Evolutionary conservation across 306 rosid species (phyloP).

Genomic region (Ammopiptanthus mongolicus): DNA sequence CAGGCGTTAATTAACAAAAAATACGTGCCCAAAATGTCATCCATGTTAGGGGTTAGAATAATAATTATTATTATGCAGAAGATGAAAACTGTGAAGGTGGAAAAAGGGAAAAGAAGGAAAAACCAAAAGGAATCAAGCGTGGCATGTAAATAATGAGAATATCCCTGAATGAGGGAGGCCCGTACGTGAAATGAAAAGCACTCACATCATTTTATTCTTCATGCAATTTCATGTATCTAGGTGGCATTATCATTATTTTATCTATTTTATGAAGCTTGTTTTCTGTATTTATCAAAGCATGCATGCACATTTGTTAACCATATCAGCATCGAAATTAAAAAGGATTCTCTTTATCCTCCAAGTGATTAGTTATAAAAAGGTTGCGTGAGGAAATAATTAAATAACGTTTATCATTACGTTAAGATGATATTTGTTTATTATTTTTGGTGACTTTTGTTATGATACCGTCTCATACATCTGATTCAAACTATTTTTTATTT

Average conservation of each 20-base stretch:
- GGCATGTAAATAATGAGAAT: conserved; percentile 79
- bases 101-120: background rate
- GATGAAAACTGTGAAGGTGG: background rate
- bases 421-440: background rate
- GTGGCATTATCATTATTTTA: conserved; percentile 59
- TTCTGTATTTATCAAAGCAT: conserved; percentile 41
- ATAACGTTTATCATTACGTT: conserved; percentile 31
- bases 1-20: conserved; percentile 34
- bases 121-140: conserved; percentile 72
- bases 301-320: conserved; percentile 45
- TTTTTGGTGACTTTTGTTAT: conserved; percentile 12
- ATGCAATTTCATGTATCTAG: conserved; percentile 68
- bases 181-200: conserved; percentile 71
- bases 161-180: conserved; percentile 72
- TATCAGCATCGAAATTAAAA: conserved; percentile 29
- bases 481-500: background rate
- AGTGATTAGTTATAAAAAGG: too few species aligned
- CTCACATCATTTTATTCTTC: conserved; percentile 67
- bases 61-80: conserved; percentile 34
- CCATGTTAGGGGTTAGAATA: conserved; percentile 46
- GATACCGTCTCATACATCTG: conserved; percentile 9
- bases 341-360: conserved; percentile 32
- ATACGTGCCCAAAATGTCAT: conserved; percentile 63
- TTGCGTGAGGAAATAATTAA: conserved; percentile 17
- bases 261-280: conserved; percentile 24